Base-by-base conservation (phyloP, 2,329 filamentous ascomycete species). In the Colletotrichum melonis region DNA sequence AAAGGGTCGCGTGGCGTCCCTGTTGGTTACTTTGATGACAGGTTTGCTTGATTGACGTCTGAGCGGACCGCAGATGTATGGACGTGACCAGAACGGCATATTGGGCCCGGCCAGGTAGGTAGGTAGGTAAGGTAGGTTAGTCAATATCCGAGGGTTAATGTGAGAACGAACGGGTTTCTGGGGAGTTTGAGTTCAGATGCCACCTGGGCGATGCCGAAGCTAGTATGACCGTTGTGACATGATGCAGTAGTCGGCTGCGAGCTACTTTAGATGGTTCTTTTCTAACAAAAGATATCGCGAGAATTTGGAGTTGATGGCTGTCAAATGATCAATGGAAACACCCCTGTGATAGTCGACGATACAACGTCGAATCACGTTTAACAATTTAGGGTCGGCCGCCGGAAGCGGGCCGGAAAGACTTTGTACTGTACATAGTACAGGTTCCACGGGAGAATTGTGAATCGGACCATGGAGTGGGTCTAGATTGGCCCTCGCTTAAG, bases 391-490 rank as follows among this genome's bases (percentile, higher is more conserved):
- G 68, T 26, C 59, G 58, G 55, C 57, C 66, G 59, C 70, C 66
- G 66, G 58, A 56, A 59, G 59, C 59, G n/a, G 70, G 46, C 66
- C 59, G 26, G 68, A 55, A 69, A 42, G 66, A 59, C 30, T 35
- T 52, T 32, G 46, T 63, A 26, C 26, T 26, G 4, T 26, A 26
- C 24, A 24, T 24, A 52, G n/a, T n/a, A n/a, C 46, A 35, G 42
- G 30, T 63, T n/a, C 46, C 60, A n/a, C 46, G 60, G n/a, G 42
- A 24, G 46, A 26, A 54, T 35, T 54, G n/a, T 26, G 58, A 54
- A 72, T 72, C 70, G 63, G 66, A 69, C 59, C 70, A 69, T 73
- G 54, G 52, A 69, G 70, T 69, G 70, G 66, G 38, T 30, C 66
- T 11, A 32, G 16, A 54, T 69, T 49, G 24, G 16, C 19, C n/a